Evolutionary conservation across 2,329 filamentous ascomycete genomes (phyloP).

Genomic region (Fusarium sp.): DNA sequence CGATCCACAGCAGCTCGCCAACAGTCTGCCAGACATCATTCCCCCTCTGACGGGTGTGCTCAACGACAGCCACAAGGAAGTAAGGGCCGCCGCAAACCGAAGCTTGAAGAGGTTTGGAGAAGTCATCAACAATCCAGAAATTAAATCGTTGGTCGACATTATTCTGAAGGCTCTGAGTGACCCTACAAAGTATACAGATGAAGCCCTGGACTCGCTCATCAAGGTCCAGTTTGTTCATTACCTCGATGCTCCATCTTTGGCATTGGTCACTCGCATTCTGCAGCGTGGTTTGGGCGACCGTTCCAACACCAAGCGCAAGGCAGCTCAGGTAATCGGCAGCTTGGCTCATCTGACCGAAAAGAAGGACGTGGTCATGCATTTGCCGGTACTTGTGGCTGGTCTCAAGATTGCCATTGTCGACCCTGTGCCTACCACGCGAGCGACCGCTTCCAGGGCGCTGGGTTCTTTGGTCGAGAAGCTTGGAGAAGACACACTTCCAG

Average conservation of each 20-base stretch:
- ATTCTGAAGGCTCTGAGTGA: constrained; percentile 96
- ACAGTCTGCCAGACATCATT: constrained; percentile 94
- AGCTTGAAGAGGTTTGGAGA: constrained; percentile 98
- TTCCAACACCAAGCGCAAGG: constrained; percentile 94
- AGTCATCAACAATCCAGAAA: constrained; percentile 97
- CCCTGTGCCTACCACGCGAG: constrained; percentile 93
- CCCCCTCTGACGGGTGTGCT: constrained; percentile 92
- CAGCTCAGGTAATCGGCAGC: constrained; percentile 96
- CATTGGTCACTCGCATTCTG: constrained; percentile 91
- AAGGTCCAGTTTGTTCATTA: constrained; percentile 99
- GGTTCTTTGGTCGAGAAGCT: constrained; percentile 98
- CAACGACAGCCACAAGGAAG: constrained; percentile 98
- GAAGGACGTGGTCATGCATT: constrained; percentile 88
- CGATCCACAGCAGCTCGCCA: constrained; percentile 91
- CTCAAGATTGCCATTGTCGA: constrained; percentile 90
- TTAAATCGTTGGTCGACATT: constrained; percentile 89
- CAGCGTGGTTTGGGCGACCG: constrained; percentile 91
- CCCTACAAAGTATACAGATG: constrained; percentile 95
- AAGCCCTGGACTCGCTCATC: constrained; percentile 91
- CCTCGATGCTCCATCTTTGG: constrained; percentile 94
- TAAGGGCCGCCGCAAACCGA: constrained; percentile 88
- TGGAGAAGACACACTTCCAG: constrained; percentile 93
- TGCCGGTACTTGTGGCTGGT: constrained; percentile 91
- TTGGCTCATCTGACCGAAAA: constrained; percentile 96
- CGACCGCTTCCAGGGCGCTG: constrained; percentile 93